A percentile compares a stretch with the other conserved stretches of the same genome.
Evolutionary conservation across 495 filamentous ascomycete species (phyloP).

Genomic region (Aspergillus cristatus): DNA sequence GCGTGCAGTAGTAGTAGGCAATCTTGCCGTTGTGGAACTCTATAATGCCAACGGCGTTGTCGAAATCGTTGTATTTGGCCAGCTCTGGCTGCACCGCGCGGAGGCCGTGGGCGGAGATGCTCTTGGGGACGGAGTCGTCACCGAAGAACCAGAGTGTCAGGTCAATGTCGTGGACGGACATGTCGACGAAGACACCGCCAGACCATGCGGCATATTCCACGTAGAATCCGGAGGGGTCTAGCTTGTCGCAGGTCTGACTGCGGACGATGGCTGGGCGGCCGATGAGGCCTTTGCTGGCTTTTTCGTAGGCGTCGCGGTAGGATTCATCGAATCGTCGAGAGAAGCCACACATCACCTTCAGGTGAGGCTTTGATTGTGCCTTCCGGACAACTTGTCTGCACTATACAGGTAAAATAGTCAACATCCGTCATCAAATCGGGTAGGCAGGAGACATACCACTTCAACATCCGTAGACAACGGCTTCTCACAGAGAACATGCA

Average conservation of each 20-base stretch:
- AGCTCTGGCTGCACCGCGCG: slow-evolving; percentile 50
- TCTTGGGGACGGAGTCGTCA: slow-evolving; percentile 34
- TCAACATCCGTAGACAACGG: slow-evolving; percentile 31
- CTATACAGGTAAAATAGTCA: slow-evolving; percentile 2
- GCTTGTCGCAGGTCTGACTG: slow-evolving; percentile 48
- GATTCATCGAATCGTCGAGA: slow-evolving; percentile 46
- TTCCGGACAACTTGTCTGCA: slow-evolving; percentile 12
- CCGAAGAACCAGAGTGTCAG: slow-evolving; percentile 48
- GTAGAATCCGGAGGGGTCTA: slow-evolving; percentile 44
- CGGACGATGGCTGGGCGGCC: slow-evolving; percentile 42
- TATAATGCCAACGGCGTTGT: slow-evolving; percentile 53
- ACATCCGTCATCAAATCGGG: slow-evolving; percentile 4
- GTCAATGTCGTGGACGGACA: slow-evolving; percentile 49
- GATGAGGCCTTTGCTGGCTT: slow-evolving; percentile 36
- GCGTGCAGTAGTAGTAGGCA: slow-evolving; percentile 47
- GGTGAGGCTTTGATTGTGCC: slow-evolving; percentile 19
- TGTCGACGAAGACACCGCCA: slow-evolving; percentile 53
- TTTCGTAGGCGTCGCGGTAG: slow-evolving; percentile 41
- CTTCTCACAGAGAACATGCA: slow-evolving; percentile 47
- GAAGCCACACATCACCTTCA: slow-evolving; percentile 51
- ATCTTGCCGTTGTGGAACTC: slow-evolving; percentile 52
- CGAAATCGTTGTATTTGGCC: slow-evolving; percentile 43
- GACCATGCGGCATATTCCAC: slow-evolving; percentile 44
- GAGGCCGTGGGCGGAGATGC: slow-evolving; percentile 40
- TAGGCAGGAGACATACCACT: slow-evolving; percentile 23